Evolutionary conservation across 202 grass and related monocot species (phyloP), one percentile per base, ranked within the genome.

Genomic region (Thinopyrum obtusiflorum): DNA sequence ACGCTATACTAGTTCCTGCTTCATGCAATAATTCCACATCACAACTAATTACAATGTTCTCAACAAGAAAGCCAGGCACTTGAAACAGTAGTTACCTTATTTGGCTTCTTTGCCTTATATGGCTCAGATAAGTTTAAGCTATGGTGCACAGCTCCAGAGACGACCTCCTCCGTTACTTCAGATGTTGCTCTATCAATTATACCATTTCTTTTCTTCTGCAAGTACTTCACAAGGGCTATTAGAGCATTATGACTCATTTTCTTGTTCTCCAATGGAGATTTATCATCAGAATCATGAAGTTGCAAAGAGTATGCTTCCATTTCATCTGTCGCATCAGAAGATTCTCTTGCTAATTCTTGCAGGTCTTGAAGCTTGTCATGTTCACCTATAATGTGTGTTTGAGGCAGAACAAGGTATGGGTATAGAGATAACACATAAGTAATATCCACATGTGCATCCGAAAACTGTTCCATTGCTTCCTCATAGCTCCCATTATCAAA

Each of bases 161-260:
- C 97, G 24, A 99, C 92, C 86, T 97, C 97, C 9, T 99, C 92
- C 7, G 97, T 99, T 84, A 99, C 90, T 85, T 99, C 97, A 85
- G 92, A 92, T n/a, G 93, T 97, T 42, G 97, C 97, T 87, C 92
- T 91, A 89, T 97, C 97, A 80, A 99, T 89, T 87, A 94, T 91
- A 23, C 90, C 87, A 84, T 84, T 90, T 90, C 97, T 91, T 91
- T 91, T 99, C 90, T 94, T 99, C 74, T 99, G 97, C 89, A 99
- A 90, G 73, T 94, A 99, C 89, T 99, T 99, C 80, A 94, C 93
- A 83, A 97, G 92, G 44, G 93, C 93, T 66, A 77, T 89, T 73
- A 97, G 87, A 79, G 97, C 73, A 88, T 97, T 99, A 59, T 97
- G 88, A 76, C 82, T 94, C 93, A 99, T 90, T 91, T 92, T 99